These are phyloP conservation scores for Epichloe bromicola DNA, from an alignment of 2,329 filamentous ascomycete genomes.

Conservation along the genomic window DNA sequence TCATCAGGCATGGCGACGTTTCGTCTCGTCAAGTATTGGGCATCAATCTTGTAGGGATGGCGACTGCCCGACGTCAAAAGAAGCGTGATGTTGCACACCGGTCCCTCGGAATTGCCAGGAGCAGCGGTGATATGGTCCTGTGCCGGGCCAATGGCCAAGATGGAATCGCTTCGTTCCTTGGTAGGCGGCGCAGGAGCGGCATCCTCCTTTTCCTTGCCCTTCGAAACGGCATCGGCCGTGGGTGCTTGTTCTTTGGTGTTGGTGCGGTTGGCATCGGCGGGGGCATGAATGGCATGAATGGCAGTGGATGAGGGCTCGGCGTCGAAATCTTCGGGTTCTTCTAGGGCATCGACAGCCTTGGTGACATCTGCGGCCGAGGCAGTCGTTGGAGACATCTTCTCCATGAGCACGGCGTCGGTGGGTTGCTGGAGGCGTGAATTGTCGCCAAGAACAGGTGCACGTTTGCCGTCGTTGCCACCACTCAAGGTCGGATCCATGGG, in stretches of 20 bases:
- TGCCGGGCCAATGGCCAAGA: conserved; percentile 30
- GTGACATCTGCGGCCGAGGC: conserved; percentile 7
- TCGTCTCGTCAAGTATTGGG: conserved; percentile 70
- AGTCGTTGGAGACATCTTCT: conserved; percentile 17
- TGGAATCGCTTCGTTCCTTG: conserved; percentile 21
- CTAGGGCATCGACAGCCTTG: conserved; percentile 9
- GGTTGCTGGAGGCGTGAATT: conserved; percentile 21
- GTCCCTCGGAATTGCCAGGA: conserved; percentile 18
- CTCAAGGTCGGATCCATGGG: conserved; percentile 17
- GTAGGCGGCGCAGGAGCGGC: conserved; percentile 13
- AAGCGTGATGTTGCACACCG: conserved; percentile 62
- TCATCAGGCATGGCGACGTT: conserved; percentile 62
- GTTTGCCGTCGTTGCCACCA: conserved; percentile 14
- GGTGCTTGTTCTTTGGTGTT: conserved; percentile 12
- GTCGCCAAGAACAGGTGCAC: conserved; percentile 10
- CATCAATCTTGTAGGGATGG: conserved; percentile 83
- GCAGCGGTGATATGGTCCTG: conserved; percentile 28
- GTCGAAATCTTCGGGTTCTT: conserved; percentile 8
- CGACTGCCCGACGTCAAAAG: conserved; percentile 69
- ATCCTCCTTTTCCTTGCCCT: conserved; percentile 23
- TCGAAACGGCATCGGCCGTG: conserved; percentile 10
- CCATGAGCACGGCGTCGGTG: conserved; percentile 25
- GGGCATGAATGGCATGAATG: conserved; percentile 6
- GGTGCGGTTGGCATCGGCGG: conserved; percentile 6
- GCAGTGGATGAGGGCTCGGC: conserved; percentile 8